A percentile compares a stretch with the other conserved stretches of the same genome.
Conservation (phyloP, 805 yeast genomes). For the Pichia insulana region DNA sequence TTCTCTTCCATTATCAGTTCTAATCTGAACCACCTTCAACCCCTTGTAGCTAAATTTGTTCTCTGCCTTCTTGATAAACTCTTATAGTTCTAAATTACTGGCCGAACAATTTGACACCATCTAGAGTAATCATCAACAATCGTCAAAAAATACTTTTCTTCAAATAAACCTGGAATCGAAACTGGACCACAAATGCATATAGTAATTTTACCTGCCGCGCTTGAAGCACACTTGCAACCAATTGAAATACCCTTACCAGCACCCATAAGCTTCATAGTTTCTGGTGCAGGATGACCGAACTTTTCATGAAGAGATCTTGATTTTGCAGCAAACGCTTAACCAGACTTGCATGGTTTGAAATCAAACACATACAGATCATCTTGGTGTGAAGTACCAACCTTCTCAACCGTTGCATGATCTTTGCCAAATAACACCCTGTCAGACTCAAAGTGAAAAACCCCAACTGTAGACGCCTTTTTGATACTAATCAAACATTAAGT, state of each 20-base stretch:
- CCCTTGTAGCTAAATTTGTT: not conserved
- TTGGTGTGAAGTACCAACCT: not conserved
- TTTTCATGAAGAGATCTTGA: not conserved
- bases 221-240: not conserved
- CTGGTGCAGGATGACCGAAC: slow-evolving; percentile 3
- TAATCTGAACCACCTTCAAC: not conserved
- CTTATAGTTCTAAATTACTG: too few relatives aligned
- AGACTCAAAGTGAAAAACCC: not conserved
- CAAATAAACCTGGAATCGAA: slow-evolving; percentile 7
- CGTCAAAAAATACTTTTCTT: not conserved
- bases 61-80: too few relatives aligned
- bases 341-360: not conserved
- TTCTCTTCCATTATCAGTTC: slow-evolving; percentile 2
- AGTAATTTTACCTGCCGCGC: slow-evolving; percentile 2
- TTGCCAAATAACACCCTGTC: not conserved
- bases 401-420: not conserved
- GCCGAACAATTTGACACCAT: not conserved
- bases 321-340: not conserved
- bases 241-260: not conserved
- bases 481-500: not conserved
- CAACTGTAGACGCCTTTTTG: not conserved
- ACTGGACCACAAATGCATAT: slow-evolving; percentile 7
- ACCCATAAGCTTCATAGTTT: slow-evolving; percentile 1
- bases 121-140: slow-evolving; percentile 8
- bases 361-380: not conserved